These are phyloP conservation scores for Acanthamoeba divionensis DNA, from an alignment of 208 protist species.

Conservation along the genomic window DNA sequence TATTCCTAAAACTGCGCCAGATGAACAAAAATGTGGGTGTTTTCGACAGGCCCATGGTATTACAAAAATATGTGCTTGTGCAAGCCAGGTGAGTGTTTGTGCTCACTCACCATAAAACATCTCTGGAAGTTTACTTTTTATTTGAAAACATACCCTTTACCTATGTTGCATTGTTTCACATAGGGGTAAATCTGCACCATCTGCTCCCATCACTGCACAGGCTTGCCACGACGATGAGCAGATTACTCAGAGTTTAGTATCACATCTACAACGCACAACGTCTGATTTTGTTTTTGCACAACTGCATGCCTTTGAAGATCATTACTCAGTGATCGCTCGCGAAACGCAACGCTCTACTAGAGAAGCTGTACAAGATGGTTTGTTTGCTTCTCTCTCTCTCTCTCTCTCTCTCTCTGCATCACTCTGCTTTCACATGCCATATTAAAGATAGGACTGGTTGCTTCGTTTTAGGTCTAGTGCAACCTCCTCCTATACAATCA, in stretches of 20 bases:
- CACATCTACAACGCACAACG: not conserved
- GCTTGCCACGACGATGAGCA: not conserved
- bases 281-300: not conserved
- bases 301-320: not conserved
- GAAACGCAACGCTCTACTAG: not conserved
- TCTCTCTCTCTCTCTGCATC: not conserved
- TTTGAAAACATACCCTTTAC: too few species aligned
- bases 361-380: not conserved
- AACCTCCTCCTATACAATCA: too few species aligned
- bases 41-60: not conserved
- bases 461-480: too few species aligned
- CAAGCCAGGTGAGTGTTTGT: too few species aligned
- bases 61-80: not conserved
- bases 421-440: not conserved
- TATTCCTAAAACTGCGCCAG: not conserved
- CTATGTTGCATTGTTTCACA: not conserved
- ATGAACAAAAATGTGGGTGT: not conserved
- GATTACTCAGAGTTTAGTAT: not conserved
- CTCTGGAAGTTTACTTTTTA: too few species aligned
- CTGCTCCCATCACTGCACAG: not conserved
- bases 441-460: not conserved
- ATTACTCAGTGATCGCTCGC: not conserved
- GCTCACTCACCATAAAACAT: too few species aligned
- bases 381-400: not conserved
- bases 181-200: not conserved